Percentiles rank a stretch among this genome's conserved stretches.
These are phyloP conservation scores for Pochonia chlamydosporia DNA, from an alignment of 2,329 filamentous ascomycete species.

Conservation along the genomic window DNA sequence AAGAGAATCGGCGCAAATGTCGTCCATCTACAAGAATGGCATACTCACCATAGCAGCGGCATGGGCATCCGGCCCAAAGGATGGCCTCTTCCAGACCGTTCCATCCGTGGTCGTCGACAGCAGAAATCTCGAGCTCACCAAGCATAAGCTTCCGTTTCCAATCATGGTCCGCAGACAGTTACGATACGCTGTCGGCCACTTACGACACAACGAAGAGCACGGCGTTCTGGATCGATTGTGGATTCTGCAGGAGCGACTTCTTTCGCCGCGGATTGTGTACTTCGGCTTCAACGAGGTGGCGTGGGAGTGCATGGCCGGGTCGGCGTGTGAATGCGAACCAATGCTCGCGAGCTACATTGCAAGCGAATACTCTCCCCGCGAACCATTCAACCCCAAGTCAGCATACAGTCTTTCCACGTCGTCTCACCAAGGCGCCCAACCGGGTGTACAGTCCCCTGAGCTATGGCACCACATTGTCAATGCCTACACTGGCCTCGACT, in stretches of 20 bases:
- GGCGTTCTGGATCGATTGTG: background rate
- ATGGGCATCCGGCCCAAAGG: background rate
- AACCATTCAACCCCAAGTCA: background rate
- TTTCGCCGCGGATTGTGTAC: background rate
- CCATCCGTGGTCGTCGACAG: background rate
- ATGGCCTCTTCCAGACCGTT: background rate
- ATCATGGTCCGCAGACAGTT: background rate
- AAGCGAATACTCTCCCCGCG: background rate
- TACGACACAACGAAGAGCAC: background rate
- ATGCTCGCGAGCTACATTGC: background rate
- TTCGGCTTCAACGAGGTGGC: background rate
- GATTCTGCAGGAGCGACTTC: background rate
- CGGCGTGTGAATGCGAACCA: background rate
- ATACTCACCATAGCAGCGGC: constrained; percentile 4
- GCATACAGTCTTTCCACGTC: background rate
- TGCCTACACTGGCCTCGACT: background rate
- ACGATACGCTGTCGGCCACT: background rate
- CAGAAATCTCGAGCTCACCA: background rate
- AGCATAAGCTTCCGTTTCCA: background rate
- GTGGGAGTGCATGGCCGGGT: background rate
- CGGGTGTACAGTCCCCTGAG: background rate
- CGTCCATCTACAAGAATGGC: constrained; percentile 11
- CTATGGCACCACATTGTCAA: constrained; percentile 3
- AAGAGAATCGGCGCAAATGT: constrained; percentile 10
- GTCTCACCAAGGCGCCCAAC: background rate